Evolutionary conservation across 176 grass and related monocot genomes (phyloP), one percentile per base, ranked within the genome.

Genomic region (Otatea glauca): DNA sequence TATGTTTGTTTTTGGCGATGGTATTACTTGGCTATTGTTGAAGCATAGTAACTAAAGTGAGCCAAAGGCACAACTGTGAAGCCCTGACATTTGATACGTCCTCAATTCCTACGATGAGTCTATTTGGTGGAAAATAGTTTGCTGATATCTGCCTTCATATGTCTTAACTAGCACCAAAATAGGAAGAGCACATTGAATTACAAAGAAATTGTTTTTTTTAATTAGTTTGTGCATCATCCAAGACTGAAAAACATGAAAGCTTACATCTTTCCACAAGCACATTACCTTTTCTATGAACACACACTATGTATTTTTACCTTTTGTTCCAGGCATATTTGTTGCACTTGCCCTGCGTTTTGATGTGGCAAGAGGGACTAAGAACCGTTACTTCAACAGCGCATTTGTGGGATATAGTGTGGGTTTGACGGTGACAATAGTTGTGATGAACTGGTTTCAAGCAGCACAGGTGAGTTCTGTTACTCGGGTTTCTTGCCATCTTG

Each of bases 401-500:
- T 99, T 96, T 88, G 73, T 91, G 81, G 96, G 96, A 76, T 96
- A 96, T 45, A 76, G 74, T 9, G 76, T 72, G 20, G 96, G 96
- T 65, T 68, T 99, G 85, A 79, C 82, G 2, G 68, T 90, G 70
- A 95, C 96, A 8, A 92, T 96, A 83, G 63, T 88, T 86, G 91
- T 95, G 51, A 99, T 96, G 96, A 99, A 99, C 76, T 94, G 93
- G 93, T 94, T 99, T 83, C 93, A 94, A 86, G 96, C 96, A 21
- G 96, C 91, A 38, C 96, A 96, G 89, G 96, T 91, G 75, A 80
- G 70, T 82, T 70, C 9, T 68, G 20, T 6, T 32, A 70, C 50
- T 45, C 21, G 35, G 68, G 37, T 72, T 87, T 91, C 60, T 43
- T 25, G 23, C 9, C 20, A 66, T 48, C 15, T 62, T 25, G 23